phyloP scores from a whole-genome alignment of 2,329 filamentous ascomycete species.

The Mycosphaerella arachidis region DNA sequence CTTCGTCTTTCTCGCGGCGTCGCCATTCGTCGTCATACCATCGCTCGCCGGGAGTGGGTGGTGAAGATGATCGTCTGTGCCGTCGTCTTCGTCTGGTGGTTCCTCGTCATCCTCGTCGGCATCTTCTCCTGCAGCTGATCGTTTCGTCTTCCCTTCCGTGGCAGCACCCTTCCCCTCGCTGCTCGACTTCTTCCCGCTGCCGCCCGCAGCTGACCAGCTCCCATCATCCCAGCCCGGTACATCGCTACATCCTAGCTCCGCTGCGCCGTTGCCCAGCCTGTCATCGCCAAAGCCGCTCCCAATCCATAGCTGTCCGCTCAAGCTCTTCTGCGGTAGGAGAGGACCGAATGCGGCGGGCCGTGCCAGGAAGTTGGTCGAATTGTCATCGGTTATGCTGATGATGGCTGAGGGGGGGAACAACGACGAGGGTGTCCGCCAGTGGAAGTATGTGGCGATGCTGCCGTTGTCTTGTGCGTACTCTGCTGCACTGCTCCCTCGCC shows the following conservation, averaged over 20 bases:
- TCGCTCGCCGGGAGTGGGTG: constrained; percentile 49
- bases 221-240: constrained; percentile 79
- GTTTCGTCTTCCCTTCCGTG: constrained; percentile 22
- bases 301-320: constrained; percentile 90
- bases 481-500: constrained; percentile 13
- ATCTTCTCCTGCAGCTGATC: constrained; percentile 6
- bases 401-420: constrained; percentile 93
- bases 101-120: constrained; percentile 47
- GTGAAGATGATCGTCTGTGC: constrained; percentile 80
- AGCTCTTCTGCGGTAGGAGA: constrained; percentile 64
- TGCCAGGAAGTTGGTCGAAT: constrained; percentile 93
- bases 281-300: constrained; percentile 89
- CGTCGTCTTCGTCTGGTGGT: constrained; percentile 55
- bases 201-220: constrained; percentile 24
- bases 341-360: constrained; percentile 92
- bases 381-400: constrained; percentile 95
- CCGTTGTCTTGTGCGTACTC: constrained; percentile 29
- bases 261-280: constrained; percentile 60
- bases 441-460: constrained; percentile 42
- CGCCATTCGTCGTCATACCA: constrained; percentile 32
- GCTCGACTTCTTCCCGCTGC: constrained; percentile 17
- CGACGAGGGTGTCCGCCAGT: constrained; percentile 62
- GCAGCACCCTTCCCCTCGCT: constrained; percentile 15
- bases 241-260: constrained; percentile 92
- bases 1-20: constrained; percentile 34